Base-by-base conservation (phyloP, 2,329 filamentous ascomycete species). In the Nigrospora osmanthi region DNA sequence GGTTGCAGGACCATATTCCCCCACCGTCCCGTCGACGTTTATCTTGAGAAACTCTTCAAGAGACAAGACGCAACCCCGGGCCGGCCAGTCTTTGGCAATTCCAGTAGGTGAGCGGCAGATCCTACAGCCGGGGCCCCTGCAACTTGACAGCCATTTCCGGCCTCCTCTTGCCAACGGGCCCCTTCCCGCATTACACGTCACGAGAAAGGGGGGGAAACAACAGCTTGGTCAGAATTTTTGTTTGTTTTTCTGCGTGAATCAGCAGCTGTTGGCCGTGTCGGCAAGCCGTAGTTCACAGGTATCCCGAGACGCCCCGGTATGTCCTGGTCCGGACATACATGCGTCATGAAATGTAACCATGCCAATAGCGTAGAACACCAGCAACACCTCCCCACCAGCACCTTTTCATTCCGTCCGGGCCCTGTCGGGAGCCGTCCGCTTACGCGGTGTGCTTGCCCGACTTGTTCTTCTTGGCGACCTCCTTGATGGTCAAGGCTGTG, bases 381-480 rank as follows among this genome's bases (percentile, higher is more conserved):
- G 43, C 31, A 15, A 38, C 31, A 32, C 38, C 38, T 19, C 41
- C 43, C 41, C 37, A 47, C 41, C 37, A 47, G 43, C 35, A 38
- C 34, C 19, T 43, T 33, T 41, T 31, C 39, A 41, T 17, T 42
- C 16, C 40, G 33, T 6, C 32, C 33, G 17, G 16, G 17, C 19
- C 32, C 30, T 23, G 34, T 36, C 10, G 30, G n/a, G 32, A 23
- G 9, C 31, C 6, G n/a, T 32, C 40, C 40, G 17, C 50, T 61
- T 63, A 69, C 58, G 64, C 58, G 42, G 61, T 60, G 57, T 62
- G 60, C 65, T 68, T 66, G 54, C 57, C 56, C 64, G 68, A 68
- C 65, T 68, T 71, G 69, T 89, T 55, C 56, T 50, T 75, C 68
- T 75, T 76, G 58, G 69, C 66, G 52, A 76, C 69, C 56, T 76